phyloP scores from a whole-genome alignment of 208 protist genomes.

The Leishmania martiniquensis region DNA sequence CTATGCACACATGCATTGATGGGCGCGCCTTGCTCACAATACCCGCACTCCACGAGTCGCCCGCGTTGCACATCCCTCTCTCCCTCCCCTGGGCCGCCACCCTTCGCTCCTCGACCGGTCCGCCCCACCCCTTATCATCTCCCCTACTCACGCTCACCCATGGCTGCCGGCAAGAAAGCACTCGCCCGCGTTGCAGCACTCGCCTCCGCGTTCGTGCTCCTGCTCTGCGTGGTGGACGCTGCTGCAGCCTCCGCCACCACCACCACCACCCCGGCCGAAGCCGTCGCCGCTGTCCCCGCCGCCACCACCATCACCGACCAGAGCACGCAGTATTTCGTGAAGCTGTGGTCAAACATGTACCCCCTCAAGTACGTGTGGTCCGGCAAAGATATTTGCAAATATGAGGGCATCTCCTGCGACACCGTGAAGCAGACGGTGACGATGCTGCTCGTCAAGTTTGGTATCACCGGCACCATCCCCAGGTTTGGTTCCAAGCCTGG shows the following conservation, averaged over 20 bases:
- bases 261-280: slow-evolving; percentile 2
- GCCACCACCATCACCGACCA: slow-evolving; percentile 18
- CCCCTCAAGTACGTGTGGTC: slow-evolving; percentile 41
- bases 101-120: background rate
- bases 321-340: slow-evolving; percentile 40
- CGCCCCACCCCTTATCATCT: background rate
- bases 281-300: background rate
- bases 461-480: slow-evolving; percentile 36
- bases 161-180: background rate
- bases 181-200: background rate
- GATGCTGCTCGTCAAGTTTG: slow-evolving; percentile 23
- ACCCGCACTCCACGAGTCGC: background rate
- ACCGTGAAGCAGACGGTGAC: slow-evolving; percentile 28
- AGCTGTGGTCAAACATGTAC: slow-evolving; percentile 23
- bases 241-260: slow-evolving; percentile 7
- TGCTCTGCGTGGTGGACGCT: slow-evolving; percentile 6
- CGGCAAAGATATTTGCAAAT: slow-evolving; percentile 43
- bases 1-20: background rate
- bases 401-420: slow-evolving; percentile 44
- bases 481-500: slow-evolving; percentile 9
- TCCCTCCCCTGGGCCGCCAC: background rate
- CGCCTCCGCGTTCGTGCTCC: background rate
- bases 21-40: background rate
- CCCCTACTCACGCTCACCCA: background rate
- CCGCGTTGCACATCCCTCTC: background rate